Evolutionary conservation across 495 filamentous ascomycete species (phyloP).

Genomic region (Rostrohypoxylon terebratum): DNA sequence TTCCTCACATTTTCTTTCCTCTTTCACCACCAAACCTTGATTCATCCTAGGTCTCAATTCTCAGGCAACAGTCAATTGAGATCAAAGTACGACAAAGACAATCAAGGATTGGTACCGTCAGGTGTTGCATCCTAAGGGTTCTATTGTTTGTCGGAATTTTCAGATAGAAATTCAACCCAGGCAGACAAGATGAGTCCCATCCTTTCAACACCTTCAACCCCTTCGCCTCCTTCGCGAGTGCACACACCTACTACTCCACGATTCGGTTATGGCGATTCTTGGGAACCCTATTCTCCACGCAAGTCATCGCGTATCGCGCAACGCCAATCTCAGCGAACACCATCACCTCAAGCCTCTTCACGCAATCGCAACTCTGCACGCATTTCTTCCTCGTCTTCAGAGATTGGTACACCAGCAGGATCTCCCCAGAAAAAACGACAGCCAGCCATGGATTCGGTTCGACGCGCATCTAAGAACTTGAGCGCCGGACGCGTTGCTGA

Average conservation of each 20-base stretch:
- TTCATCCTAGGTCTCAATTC: neutral
- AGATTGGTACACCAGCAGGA: constrained; percentile 55
- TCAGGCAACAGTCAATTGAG: neutral
- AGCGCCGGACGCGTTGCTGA: constrained; percentile 50
- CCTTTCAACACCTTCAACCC: constrained; percentile 60
- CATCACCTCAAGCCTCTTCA: constrained; percentile 58
- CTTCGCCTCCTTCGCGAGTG: constrained; percentile 69
- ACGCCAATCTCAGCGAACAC: constrained; percentile 54
- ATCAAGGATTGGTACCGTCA: neutral
- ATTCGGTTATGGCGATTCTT: constrained; percentile 76
- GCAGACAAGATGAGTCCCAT: constrained; percentile 49
- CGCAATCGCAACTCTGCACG: constrained; percentile 47
- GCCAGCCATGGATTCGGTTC: constrained; percentile 50
- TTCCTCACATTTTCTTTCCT: neutral
- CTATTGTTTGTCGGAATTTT: constrained; percentile 1
- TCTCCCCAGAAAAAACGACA: constrained; percentile 67
- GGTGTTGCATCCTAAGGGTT: neutral
- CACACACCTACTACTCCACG: constrained; percentile 79
- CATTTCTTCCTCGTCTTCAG: constrained; percentile 43
- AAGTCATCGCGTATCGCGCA: constrained; percentile 66
- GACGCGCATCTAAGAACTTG: constrained; percentile 56
- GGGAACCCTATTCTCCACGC: constrained; percentile 74
- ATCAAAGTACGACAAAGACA: neutral
- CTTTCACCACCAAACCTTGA: neutral
- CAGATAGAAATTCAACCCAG: neutral